These are phyloP conservation scores for Rasamsonia emersonii DNA, from an alignment of 2,329 filamentous ascomycete genomes.

Conservation along the genomic window DNA sequence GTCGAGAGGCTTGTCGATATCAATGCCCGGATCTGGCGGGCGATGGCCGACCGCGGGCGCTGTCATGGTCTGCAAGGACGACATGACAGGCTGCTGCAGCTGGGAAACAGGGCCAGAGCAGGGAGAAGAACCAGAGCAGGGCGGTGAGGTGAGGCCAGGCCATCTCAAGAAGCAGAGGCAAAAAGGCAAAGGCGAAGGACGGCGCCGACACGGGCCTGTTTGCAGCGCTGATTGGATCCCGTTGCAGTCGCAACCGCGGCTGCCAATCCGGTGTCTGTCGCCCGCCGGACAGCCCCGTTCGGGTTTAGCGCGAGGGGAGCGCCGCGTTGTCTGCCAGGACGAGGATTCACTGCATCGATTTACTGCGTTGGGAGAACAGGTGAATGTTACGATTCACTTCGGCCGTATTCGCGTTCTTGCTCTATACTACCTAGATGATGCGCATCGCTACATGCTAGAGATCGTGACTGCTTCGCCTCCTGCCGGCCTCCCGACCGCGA, in stretches of 20 bases:
- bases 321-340: too few species aligned
- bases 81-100: conserved; percentile 32
- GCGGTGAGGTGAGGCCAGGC: conserved; percentile 15
- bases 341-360: too few species aligned
- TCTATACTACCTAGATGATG: too few species aligned
- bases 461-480: too few species aligned
- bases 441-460: too few species aligned
- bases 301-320: conserved; percentile 1
- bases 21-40: conserved; percentile 31
- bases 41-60: conserved; percentile 39
- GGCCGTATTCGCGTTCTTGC: too few species aligned
- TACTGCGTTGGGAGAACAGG: too few species aligned
- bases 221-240: conserved; percentile 1
- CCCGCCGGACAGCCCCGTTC: conserved; percentile 1
- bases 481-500: too few species aligned
- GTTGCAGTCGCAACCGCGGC: too few species aligned
- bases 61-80: conserved; percentile 40
- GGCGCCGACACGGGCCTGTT: not conserved
- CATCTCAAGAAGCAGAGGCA: conserved; percentile 12
- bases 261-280: not conserved
- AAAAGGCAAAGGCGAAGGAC: conserved; percentile 9
- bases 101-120: conserved; percentile 11
- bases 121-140: conserved; percentile 17
- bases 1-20: conserved; percentile 21
- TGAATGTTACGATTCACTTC: too few species aligned